Evolutionary conservation across 2,329 filamentous ascomycete species (phyloP).

Genomic region (Diplocarpon rosae): DNA sequence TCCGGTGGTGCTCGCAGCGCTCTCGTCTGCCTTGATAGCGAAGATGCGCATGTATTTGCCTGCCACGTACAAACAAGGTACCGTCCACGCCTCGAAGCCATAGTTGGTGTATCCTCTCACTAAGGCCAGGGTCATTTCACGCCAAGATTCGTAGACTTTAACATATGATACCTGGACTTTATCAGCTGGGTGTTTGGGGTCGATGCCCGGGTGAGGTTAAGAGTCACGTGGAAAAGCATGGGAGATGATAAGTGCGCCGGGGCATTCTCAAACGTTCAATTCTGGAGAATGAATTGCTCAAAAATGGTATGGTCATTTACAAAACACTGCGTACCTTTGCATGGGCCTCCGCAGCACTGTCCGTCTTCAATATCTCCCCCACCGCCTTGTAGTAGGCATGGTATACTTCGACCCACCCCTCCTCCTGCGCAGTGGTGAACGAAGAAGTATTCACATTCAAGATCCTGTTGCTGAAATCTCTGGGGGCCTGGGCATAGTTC

Average conservation of each 20-base stretch:
- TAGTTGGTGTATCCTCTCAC: constrained; percentile 70
- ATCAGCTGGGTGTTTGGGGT: constrained; percentile 1
- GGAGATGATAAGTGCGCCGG: not conserved
- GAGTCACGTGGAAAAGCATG: constrained; percentile 1
- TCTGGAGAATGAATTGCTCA: not conserved
- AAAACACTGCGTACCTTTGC: constrained; percentile 18
- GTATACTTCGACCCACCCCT: constrained; percentile 86
- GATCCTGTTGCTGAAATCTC: constrained; percentile 59
- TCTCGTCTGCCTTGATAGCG: constrained; percentile 81
- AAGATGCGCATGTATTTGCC: constrained; percentile 81
- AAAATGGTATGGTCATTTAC: not conserved
- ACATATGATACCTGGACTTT: constrained; percentile 40
- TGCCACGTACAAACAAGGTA: constrained; percentile 79
- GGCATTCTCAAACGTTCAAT: no score
- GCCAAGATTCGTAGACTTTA: constrained; percentile 83
- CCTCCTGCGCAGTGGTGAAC: constrained; percentile 33
- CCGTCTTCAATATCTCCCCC: constrained; percentile 58
- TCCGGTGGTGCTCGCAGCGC: constrained; percentile 38
- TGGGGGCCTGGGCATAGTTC: constrained; percentile 47
- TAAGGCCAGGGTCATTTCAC: constrained; percentile 65
- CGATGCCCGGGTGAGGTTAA: not conserved
- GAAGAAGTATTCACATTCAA: constrained; percentile 46
- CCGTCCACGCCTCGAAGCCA: constrained; percentile 78
- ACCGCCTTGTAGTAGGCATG: constrained; percentile 73
- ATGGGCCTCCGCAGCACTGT: constrained; percentile 35